Evolutionary conservation across 2,329 filamentous ascomycete genomes (phyloP), one percentile per base, ranked within the genome.

Genomic region (Nectriaceae sp.): DNA sequence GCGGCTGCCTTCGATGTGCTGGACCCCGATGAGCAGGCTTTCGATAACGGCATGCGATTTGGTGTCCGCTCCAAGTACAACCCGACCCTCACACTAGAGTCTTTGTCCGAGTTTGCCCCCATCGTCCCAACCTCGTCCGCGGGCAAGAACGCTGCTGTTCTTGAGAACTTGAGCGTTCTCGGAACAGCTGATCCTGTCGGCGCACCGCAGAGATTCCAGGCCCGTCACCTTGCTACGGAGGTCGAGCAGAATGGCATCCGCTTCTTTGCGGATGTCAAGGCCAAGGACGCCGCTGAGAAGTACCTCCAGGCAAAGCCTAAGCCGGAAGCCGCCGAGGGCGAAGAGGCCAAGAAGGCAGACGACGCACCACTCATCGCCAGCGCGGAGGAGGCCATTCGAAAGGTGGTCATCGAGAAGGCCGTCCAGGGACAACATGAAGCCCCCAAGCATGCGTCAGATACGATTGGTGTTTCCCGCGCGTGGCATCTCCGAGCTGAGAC

Each of bases 401-500:
- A 64, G 52, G 64, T 64, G 33, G 61, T 74, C 16, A 36, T 67
- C 21, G 61, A 69, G 20, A 53, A 55, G 31, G 68, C 65, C 16
- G 54, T 75, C 29, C 55, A 58, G 44, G 73, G 73, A 0, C 60
- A 67, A 60, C 64, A 73, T 52, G 67, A 71, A 61, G 57, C 63
- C 39, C 65, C 69, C 33, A 55, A 59, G 56, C 66, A 64, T 44
- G 62, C 66, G 15, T 50, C 53, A 31, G 69, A 73, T 21, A 59
- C 69, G 5, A 52, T 67, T 5, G 66, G 63, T 18, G 36, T 70
- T 33, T 60, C 70, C 36, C 63, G 67, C 46, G 64, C 65, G 52
- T 69, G 66, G 64, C 70, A 73, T 39, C 50, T 73, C 47, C 62
- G 69, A 45, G 61, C 68, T 13, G 65, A 66, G 53, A 70, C 70